Base-by-base conservation (phyloP, 345 rosid genomes). In the Gossypium mustelinum region DNA sequence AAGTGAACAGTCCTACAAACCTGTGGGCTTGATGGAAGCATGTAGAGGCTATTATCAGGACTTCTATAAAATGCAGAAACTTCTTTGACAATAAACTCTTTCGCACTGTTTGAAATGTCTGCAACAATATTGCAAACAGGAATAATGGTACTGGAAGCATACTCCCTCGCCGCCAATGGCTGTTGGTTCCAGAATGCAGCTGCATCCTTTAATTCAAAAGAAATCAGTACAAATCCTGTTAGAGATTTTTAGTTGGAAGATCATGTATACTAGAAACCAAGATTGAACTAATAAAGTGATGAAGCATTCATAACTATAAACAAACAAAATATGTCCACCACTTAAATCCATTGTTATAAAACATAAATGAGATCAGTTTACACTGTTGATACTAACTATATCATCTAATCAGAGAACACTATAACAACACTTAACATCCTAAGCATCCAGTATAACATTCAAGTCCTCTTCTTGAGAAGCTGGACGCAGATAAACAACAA, bases 1-100 rank as follows among this genome's bases (percentile, higher is more conserved):
- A 47, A 73, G 11, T 61, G 24, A 0, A 57, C 13, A 20, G 27
- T 66, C 78, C 79, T 69, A 80, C 86, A 76, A 75, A 94, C 97
- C 94, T 92, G 98, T 54, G 97, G 93, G 43, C 92, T 94, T 70
- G 97, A 85, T 78, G 97, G 97, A 78, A 94, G 97, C 97, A 94
- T 90, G 77, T 90, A 90, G 57, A 89, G 91, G 77, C 85, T 86
- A 84, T 87, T 90, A 83, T 94, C 98, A 50, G 94, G 97, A 84
- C 93, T 88, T 67, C 82, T 88, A 61, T 85, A 92, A 84, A 94
- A 90, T 65, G 98, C 90, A 77, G 88, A 84, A 76, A 94, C 93
- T 83, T 92, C 98, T 78, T 81, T 87, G 73, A 89, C 94, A 62
- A 87, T 86, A 74, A 86, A 81, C 86, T 92, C 97, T 85, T 88